phyloP scores from a whole-genome alignment of 2,329 filamentous ascomycete species.

The Elsinoe fawcettii region DNA sequence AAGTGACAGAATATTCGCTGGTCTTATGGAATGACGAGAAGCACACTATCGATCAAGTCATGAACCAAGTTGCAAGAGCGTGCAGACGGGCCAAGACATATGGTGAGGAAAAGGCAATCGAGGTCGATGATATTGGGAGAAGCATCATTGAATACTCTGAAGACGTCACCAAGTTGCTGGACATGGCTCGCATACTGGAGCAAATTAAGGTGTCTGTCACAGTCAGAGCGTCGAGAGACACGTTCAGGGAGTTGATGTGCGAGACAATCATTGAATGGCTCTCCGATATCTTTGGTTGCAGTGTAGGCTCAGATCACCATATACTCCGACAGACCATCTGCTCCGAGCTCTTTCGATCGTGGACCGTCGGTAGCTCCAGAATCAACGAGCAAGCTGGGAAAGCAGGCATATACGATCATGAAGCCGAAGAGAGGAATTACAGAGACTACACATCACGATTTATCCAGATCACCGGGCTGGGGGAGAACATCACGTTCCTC shows the following conservation, averaged over 20 bases:
- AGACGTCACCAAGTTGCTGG: conserved; percentile 64
- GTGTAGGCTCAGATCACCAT: conserved; percentile 68
- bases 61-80: conserved; percentile 81
- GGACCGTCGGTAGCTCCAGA: conserved; percentile 77
- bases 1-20: conserved; percentile 68
- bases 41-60: conserved; percentile 86
- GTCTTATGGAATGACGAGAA: conserved; percentile 98
- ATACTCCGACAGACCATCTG: conserved; percentile 77
- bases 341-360: conserved; percentile 81
- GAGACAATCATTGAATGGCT: conserved; percentile 97
- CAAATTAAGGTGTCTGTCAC: conserved; percentile 95
- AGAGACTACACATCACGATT: neutral
- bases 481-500: neutral
- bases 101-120: conserved; percentile 68
- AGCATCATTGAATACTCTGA: conserved; percentile 71
- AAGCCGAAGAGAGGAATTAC: conserved; percentile 49
- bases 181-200: conserved; percentile 79
- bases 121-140: conserved; percentile 81
- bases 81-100: conserved; percentile 65
- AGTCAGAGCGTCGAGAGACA: conserved; percentile 85
- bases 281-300: conserved; percentile 82
- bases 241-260: conserved; percentile 96
- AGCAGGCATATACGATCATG: conserved; percentile 75
- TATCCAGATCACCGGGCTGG: conserved; percentile 14
- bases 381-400: conserved; percentile 70